Percentiles rank a stretch among this genome's conserved stretches.
These are phyloP conservation scores for Chlamydomonas schloesseri DNA, from an alignment of 139 green algal species.

Conservation along the genomic window DNA sequence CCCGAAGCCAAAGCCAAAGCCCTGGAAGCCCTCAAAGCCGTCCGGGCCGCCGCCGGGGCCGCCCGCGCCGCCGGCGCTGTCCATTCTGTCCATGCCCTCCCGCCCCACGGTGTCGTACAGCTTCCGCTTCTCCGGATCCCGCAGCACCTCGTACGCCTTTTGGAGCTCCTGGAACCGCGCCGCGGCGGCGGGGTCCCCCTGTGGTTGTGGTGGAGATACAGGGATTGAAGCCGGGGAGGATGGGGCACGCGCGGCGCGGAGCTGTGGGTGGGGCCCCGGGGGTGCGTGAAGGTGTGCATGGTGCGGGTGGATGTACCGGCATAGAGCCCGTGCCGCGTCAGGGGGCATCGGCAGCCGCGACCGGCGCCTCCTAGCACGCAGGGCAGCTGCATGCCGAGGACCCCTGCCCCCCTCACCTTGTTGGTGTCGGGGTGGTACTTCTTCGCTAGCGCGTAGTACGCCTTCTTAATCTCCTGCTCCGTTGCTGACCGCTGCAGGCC, in stretches of 20 bases:
- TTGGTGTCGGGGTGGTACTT: conserved; percentile 95
- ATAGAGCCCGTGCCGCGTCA: no score
- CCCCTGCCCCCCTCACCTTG: no score
- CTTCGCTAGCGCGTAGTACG: conserved; percentile 93
- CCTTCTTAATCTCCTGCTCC: conserved; percentile 92
- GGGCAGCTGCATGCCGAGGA: no score
- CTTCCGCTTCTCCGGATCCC: conserved; percentile 84
- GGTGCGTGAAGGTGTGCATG: no score
- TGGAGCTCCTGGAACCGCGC: conserved; percentile 90
- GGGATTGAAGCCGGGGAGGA: no score
- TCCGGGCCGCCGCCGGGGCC: conserved; percentile 17
- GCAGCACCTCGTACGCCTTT: conserved; percentile 91
- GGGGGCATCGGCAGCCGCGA: no score
- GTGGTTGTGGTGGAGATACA: background rate
- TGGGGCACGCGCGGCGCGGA: no score
- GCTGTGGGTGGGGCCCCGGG: no score
- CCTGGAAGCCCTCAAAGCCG: conserved; percentile 48
- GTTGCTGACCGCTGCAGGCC: conserved; percentile 69
- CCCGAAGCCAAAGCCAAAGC: conserved; percentile 26
- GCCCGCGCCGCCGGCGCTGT: conserved; percentile 57
- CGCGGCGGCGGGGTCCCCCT: conserved; percentile 84
- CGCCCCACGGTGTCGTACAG: conserved; percentile 81
- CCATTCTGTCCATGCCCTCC: conserved; percentile 78
- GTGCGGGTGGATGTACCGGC: no score
- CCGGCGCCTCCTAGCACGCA: no score